A percentile compares a stretch with the other conserved stretches of the same genome.
phyloP scores from a whole-genome alignment of 306 rosid genomes.

The Cicer judaicum region DNA sequence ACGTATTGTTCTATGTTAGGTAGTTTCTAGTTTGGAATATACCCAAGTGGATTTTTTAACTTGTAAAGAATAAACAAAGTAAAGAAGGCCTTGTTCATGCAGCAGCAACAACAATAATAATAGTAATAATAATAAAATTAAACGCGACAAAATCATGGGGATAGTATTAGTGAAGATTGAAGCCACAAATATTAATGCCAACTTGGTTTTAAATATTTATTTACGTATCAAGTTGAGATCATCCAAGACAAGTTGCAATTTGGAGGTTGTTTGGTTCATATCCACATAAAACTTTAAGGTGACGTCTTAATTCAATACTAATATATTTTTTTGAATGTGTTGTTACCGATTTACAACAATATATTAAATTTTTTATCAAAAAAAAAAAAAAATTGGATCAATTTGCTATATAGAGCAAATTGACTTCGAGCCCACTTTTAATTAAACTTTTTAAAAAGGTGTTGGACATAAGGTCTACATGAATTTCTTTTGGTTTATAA shows the following conservation, averaged over 20 bases:
- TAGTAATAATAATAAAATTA: background rate
- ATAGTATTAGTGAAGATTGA: slow-evolving; percentile 10
- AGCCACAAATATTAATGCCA: slow-evolving; percentile 42
- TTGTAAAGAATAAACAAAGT: slow-evolving; percentile 25
- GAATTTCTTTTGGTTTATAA: slow-evolving; percentile 3
- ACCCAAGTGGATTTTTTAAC: no score
- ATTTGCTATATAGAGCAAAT: no score
- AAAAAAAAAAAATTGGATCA: no score
- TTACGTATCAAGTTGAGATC: slow-evolving; percentile 52
- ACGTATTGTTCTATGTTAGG: no score
- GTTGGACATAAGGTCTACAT: no score
- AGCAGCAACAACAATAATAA: no score
- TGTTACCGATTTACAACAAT: background rate
- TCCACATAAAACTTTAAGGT: slow-evolving; percentile 37
- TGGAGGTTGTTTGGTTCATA: slow-evolving; percentile 53
- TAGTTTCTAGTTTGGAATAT: no score
- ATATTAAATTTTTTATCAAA: no score
- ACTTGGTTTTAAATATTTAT: slow-evolving; percentile 48
- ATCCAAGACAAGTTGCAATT: slow-evolving; percentile 49
- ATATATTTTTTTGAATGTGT: slow-evolving; percentile 39
- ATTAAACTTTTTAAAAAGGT: no score
- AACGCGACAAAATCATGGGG: background rate
- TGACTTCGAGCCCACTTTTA: no score
- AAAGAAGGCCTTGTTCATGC: slow-evolving; percentile 39
- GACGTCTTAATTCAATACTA: slow-evolving; percentile 24